Base-by-base conservation (phyloP, 176 grass and related monocot species). In the Alopecurus myosuroides region DNA sequence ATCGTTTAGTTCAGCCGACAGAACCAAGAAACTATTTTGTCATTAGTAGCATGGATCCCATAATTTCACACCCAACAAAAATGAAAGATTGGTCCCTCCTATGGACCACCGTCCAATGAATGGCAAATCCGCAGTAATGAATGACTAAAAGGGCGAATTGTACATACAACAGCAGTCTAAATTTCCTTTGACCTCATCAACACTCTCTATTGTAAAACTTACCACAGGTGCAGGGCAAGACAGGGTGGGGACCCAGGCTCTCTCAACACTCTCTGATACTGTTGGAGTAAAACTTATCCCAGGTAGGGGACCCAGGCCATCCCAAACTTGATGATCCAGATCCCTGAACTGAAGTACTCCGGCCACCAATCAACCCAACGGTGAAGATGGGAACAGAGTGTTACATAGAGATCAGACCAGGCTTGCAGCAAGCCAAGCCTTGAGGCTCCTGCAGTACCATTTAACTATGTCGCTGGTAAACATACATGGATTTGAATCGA, bases 61-160 rank as follows among this genome's bases (percentile, higher is more conserved):
- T 3, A 33, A 72, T 72, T 74, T 49, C 7, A 8, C 42, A 48
- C 41, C 52, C 58, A 28, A 82, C 41, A 67, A 80, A 83, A 58
- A 64, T 33, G 28, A 48, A n/a, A 53, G 13, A 30, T 57, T 65
- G 74, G 8, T 76, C 36, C 46, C 35, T 84, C 18, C 75, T 40
- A 64, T 69, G 85, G 60, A 88, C 77, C 77, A 88, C 85, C 48
- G 29, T 33, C 48, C 70, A 81, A 48, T 77, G 70, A 78, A 84
- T 76, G 57, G 57, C 58, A 84, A 91, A 76, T 76, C 56, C 12
- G 75, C 52, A 79, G 79, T 68, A 61, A 84, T 84, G 57, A 46
- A 84, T 84, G 57, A 46, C 68, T 87, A 48, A 58, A 67, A 74
- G 56, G 80, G 80, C 83, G 56, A 83, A 55, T 77, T 86, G 53